Base-by-base conservation (phyloP, 768 basidiomycete species). In the Candolleomyces aberdarensis region DNA sequence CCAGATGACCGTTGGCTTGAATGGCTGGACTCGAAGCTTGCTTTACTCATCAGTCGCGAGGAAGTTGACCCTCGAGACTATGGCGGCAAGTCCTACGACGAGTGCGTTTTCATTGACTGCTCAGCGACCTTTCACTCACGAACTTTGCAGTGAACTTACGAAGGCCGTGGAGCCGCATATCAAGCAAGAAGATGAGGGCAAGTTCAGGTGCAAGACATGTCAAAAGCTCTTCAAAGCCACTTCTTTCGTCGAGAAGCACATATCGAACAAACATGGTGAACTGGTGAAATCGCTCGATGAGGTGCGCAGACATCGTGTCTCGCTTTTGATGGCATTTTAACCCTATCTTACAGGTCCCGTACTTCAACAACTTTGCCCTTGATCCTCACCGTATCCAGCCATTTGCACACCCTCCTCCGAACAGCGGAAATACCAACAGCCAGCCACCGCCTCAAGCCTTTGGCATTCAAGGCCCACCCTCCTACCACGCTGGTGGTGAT, bases 211-310 rank as follows among this genome's bases (percentile, higher is more conserved):
- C 79, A 96, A 93, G 79, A 88, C 88, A 31, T 99, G 97, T 74
- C 89, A 88, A 75, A 99, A 99, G 78, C 81, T 98, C 20, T 99
- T 99, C 87, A 96, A 96, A 73, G 97, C 95, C 4, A 90, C 92
- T 39, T 87, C 95, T 26, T 99, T 98, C 75, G 92, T 98, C 52
- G 94, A 96, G 77, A 98, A 98, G 80, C 97, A 99, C 72, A 88
- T 99, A 62, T 85, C 88, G 13, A 94, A 96, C 72, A 98, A 98
- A 72, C 97, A 99, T 71, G 79, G 89, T 11, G 92, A 97, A 62
- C 78, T 93, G 15, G 84, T 96, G 60, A 91, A 89, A 65, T 77
- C 81, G 55, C 84, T 98, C 17, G 93, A 95, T 46, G 91, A 96
- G 69, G 96, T 97, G 71, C 39, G 64, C 60, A 22, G 31, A 19